Conservation (phyloP, 805 yeast genomes). For the Kockiozyma suomiensis region DNA sequence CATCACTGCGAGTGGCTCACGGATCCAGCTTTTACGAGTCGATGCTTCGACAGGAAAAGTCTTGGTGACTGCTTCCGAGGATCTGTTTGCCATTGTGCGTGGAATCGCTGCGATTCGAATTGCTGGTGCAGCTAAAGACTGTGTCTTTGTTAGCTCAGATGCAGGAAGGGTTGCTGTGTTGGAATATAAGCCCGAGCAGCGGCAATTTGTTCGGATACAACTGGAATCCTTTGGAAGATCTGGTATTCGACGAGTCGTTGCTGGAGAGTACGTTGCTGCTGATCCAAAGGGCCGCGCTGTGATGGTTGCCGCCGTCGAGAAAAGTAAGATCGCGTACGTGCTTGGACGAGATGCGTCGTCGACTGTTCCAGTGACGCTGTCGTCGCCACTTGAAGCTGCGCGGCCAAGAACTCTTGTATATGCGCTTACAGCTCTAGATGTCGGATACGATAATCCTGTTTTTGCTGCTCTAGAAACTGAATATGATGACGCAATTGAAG, state of each 20-base stretch:
- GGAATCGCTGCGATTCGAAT: conserved; percentile 54
- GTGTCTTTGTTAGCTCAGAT: conserved; percentile 72
- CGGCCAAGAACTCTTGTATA: conserved; percentile 56
- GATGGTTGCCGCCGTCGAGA: conserved; percentile 72
- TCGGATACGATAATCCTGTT: conserved; percentile 77
- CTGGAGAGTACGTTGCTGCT: conserved; percentile 69
- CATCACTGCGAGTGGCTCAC: conserved; percentile 58
- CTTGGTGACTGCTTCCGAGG: conserved; percentile 47
- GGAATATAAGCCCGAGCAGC: conserved; percentile 48
- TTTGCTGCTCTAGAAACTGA: conserved; percentile 80
- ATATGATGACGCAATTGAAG: conserved; percentile 43
- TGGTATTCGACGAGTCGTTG: conserved; percentile 73
- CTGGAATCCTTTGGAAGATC: conserved; percentile 70
- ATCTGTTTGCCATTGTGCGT: conserved; percentile 63
- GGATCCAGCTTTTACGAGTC: conserved; percentile 56
- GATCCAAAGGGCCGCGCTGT: conserved; percentile 75
- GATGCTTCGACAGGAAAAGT: conserved; percentile 62
- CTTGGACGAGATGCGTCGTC: conserved; percentile 53
- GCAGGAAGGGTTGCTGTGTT: conserved; percentile 69
- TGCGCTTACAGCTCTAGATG: conserved; percentile 63
- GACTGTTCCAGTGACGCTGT: conserved; percentile 53
- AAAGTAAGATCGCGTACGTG: conserved; percentile 69
- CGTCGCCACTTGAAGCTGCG: conserved; percentile 75
- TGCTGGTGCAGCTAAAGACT: conserved; percentile 58
- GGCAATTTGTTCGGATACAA: conserved; percentile 49